Conservation (phyloP, 805 yeast genomes). For the Maudiozyma turicensis region DNA sequence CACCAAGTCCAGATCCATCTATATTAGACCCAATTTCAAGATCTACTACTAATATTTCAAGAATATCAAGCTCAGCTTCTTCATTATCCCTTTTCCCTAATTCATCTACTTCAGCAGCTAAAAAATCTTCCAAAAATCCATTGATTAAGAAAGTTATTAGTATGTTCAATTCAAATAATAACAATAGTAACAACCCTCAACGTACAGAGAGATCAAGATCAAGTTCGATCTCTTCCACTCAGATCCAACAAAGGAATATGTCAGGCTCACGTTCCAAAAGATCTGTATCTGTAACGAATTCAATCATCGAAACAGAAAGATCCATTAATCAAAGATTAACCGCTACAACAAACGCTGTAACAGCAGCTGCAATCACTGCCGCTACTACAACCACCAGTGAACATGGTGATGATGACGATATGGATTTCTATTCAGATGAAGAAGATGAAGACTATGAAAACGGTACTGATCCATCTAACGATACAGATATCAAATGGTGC, state of each 20-base stretch:
- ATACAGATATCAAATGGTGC: conserved; percentile 34
- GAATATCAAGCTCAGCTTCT: too few species aligned
- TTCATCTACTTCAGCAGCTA: too few species aligned
- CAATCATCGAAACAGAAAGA: not conserved
- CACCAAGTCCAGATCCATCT: not conserved
- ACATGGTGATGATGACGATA: not conserved
- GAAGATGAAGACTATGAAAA: conserved; percentile 3
- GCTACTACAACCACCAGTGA: not conserved
- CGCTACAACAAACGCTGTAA: not conserved
- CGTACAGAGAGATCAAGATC: too few species aligned
- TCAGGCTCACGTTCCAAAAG: not conserved
- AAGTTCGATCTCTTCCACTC: not conserved
- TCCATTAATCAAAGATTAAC: not conserved
- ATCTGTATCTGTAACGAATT: not conserved
- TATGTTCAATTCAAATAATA: not conserved
- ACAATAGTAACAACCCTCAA: too few species aligned
- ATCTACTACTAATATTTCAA: too few species aligned
- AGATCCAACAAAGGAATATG: not conserved
- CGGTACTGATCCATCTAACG: conserved; percentile 6
- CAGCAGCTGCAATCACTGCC: not conserved
- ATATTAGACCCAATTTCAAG: too few species aligned
- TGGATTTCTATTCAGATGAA: not conserved
- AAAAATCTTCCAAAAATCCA: not conserved
- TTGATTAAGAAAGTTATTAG: not conserved
- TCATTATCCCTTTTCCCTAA: too few species aligned